Evolutionary conservation across 805 yeast genomes (phyloP), one percentile per base, ranked within the genome.

Genomic region (Candida nitratophila): DNA sequence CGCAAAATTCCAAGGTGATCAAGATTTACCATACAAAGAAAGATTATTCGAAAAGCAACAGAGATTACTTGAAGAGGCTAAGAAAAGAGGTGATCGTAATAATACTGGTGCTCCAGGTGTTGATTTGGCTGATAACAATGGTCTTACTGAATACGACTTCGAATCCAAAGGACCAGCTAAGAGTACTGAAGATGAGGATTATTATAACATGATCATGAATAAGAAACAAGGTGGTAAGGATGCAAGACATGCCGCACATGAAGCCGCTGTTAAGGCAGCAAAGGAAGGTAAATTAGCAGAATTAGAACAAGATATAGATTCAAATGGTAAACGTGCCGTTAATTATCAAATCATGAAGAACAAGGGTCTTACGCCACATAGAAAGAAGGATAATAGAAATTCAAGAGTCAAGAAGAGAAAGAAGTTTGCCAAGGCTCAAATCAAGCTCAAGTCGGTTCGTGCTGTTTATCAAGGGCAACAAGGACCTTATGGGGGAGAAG

Each of bases 351-450:
- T 93, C 50, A 74, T 87, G 68, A 93, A 91, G 77, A 93, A 93
- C 71, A 90, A 87, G 71, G 99, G 99, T 59, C 79, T 93, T 50
- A 90, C 97, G 1, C 91, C 95, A 17, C 85, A 83, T 64, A 77
- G 96, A 63, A 85, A 86, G 73, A 93, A 93, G 75, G 96, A 87
- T 52, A 81, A 86, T 72, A 79, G 97, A 68, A 93, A 93, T 64
- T 79, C 98, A 37, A 83, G 99, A 69, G 98, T 93, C 57, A 93
- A 93, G 76, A 93, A 91, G 95, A 85, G 99, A 75, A 86, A 82
- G 81, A 87, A 87, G 79, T 93, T 86, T 71, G 98, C 88, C 51
- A 75, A 78, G 63, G 99, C 99, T 26, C 81, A 88, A 71, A 91
- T 88, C 87, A 88, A 88, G 65, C 83, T 93, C 65, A 81, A 82